Conservation (phyloP, 495 filamentous ascomycete species). For the Cenococcum geophilum region DNA sequence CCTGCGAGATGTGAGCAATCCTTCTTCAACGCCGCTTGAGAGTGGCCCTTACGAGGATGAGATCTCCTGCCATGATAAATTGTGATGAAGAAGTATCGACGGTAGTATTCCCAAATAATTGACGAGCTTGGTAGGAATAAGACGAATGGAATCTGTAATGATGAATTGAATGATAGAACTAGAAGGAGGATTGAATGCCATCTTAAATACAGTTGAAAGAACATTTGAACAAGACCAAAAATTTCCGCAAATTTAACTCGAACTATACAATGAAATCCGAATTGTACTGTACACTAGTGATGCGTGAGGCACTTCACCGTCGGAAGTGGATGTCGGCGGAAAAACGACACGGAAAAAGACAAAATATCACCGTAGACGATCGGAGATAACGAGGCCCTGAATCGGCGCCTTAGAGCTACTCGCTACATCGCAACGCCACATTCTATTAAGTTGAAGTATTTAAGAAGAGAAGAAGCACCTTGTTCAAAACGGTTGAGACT, state of each 20-base stretch:
- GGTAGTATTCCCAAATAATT: background rate
- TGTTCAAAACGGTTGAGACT: background rate
- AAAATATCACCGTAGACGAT: background rate
- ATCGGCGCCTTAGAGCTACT: background rate
- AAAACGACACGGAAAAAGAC: slow-evolving; percentile 5
- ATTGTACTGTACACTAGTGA: background rate
- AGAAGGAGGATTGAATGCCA: slow-evolving; percentile 1
- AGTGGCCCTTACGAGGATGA: slow-evolving; percentile 4
- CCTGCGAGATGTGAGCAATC: slow-evolving; percentile 10
- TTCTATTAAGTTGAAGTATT: background rate
- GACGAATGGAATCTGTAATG: background rate
- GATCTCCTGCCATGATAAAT: slow-evolving; percentile 8
- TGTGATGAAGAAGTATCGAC: background rate
- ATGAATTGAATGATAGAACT: slow-evolving; percentile 1
- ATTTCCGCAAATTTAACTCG: slow-evolving; percentile 1
- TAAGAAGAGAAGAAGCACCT: background rate
- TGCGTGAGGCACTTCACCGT: background rate
- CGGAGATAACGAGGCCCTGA: slow-evolving; percentile 2
- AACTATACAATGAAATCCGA: slow-evolving; percentile 4
- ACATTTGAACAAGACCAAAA: slow-evolving; percentile 4
- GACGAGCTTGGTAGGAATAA: background rate
- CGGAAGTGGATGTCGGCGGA: background rate
- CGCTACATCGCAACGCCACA: background rate
- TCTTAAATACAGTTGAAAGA: slow-evolving; percentile 4
- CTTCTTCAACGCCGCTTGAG: background rate